A percentile compares a stretch with the other conserved stretches of the same genome.
phyloP scores from a whole-genome alignment of 768 basidiomycete species.

The Neoboletus magnificus region DNA sequence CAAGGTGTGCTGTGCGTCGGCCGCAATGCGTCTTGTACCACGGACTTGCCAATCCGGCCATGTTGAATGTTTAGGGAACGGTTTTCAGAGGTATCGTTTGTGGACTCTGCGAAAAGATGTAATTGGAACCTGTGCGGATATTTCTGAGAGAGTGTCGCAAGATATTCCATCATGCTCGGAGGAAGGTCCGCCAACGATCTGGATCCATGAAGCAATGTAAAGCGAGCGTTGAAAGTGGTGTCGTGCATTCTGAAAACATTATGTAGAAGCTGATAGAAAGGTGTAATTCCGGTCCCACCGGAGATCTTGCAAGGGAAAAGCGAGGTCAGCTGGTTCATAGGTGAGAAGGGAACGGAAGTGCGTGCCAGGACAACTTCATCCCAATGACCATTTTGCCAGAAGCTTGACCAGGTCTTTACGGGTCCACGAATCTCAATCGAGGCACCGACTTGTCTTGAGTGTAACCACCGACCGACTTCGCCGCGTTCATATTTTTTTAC shows the following conservation, averaged over 20 bases:
- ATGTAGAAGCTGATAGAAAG: conserved; percentile 77
- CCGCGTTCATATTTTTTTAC: conserved; percentile 75
- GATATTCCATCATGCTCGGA: conserved; percentile 53
- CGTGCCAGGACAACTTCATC: conserved; percentile 78
- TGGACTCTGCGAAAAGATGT: conserved; percentile 59
- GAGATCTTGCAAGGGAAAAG: conserved; percentile 57
- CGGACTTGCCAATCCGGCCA: conserved; percentile 55
- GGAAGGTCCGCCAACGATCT: conserved; percentile 61
- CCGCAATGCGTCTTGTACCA: conserved; percentile 43
- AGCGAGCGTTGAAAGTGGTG: conserved; percentile 43
- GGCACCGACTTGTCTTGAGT: conserved; percentile 64
- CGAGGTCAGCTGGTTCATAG: neutral
- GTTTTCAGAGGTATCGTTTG: conserved; percentile 18
- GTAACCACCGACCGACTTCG: conserved; percentile 82
- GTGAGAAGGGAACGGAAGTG: neutral
- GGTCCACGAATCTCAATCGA: conserved; percentile 76
- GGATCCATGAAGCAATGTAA: conserved; percentile 74
- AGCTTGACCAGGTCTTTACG: conserved; percentile 54
- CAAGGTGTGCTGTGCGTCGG: conserved; percentile 25
- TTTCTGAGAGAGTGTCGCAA: conserved; percentile 44
- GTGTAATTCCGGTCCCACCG: conserved; percentile 85
- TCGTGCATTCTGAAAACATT: conserved; percentile 39
- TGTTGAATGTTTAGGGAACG: conserved; percentile 30
- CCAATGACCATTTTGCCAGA: conserved; percentile 55
- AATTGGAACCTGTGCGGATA: conserved; percentile 57